Conservation (phyloP, 306 rosid genomes). For the Potentilla sterilis region DNA sequence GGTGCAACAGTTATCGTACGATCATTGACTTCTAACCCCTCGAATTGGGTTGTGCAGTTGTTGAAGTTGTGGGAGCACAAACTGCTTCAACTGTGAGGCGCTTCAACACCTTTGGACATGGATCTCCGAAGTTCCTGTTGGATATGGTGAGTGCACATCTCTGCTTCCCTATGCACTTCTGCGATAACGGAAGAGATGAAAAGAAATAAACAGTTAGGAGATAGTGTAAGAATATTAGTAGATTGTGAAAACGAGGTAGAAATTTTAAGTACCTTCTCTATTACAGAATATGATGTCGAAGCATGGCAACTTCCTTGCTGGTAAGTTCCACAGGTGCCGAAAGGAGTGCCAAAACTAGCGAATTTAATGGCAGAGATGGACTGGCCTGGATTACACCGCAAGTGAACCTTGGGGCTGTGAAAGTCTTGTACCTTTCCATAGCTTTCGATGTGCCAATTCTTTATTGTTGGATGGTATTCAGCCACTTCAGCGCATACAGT, state of each 20-base stretch:
- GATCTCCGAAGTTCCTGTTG: constrained; percentile 90
- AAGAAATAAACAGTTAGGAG: constrained; percentile 15
- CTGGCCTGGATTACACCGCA: constrained; percentile 75
- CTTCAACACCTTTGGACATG: constrained; percentile 94
- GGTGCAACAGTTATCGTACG: constrained; percentile 27
- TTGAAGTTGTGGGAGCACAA: constrained; percentile 49
- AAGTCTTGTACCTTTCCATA: constrained; percentile 73
- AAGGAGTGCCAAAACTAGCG: constrained; percentile 97
- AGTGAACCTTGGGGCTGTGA: constrained; percentile 84
- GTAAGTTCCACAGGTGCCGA: constrained; percentile 90
- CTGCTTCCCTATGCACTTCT: constrained; percentile 82
- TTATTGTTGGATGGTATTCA: constrained; percentile 84
- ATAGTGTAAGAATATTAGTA: not conserved
- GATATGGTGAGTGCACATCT: constrained; percentile 83
- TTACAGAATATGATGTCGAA: constrained; percentile 53
- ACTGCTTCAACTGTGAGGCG: constrained; percentile 91
- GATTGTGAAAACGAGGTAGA: constrained; percentile 17
- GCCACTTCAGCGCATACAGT: constrained; percentile 86
- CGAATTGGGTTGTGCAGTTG: constrained; percentile 31
- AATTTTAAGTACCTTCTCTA: constrained; percentile 64
- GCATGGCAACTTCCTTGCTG: constrained; percentile 91
- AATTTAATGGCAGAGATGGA: constrained; percentile 83
- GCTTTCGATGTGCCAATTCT: constrained; percentile 94
- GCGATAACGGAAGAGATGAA: constrained; percentile 29
- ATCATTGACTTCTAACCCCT: constrained; percentile 36